Evolutionary conservation across 2,329 filamentous ascomycete species (phyloP).

Genomic region (Rhynchosporium graminicola): DNA sequence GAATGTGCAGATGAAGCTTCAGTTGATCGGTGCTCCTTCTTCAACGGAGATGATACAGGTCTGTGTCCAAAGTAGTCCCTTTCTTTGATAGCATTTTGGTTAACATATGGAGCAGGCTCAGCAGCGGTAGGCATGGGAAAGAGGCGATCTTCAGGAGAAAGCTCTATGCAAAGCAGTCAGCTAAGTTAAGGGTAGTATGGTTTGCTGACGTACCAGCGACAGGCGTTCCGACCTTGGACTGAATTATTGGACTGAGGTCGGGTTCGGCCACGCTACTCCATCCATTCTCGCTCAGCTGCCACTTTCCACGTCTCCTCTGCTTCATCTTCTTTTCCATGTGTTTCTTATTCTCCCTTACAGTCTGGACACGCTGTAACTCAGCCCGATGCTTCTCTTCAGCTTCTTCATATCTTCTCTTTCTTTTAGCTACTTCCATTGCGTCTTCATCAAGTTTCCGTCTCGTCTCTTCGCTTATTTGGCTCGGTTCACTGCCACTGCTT

Average conservation of each 20-base stretch:
- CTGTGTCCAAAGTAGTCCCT: conserved; percentile 27
- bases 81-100: conserved; percentile 10
- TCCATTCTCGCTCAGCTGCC: conserved; percentile 40
- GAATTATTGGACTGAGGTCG: conserved; percentile 39
- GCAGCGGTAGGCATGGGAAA: conserved; percentile 28
- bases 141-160: conserved; percentile 23
- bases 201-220: conserved; percentile 20
- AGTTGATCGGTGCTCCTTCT: conserved; percentile 13
- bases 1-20: conserved; percentile 3
- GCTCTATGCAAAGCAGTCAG: conserved; percentile 19
- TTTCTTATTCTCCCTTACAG: conserved; percentile 43
- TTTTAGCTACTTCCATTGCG: conserved; percentile 23
- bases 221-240: conserved; percentile 26
- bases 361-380: conserved; percentile 44
- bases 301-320: conserved; percentile 45
- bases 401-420: conserved; percentile 38
- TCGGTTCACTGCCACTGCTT: conserved; percentile 38
- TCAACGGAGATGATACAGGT: conserved; percentile 21
- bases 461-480: conserved; percentile 37
- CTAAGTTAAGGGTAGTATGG: background rate
- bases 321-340: conserved; percentile 45
- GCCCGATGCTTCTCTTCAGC: conserved; percentile 38
- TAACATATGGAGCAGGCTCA: conserved; percentile 21
- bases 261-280: conserved; percentile 46
- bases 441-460: conserved; percentile 39